Evolutionary conservation across 2,329 filamentous ascomycete species (phyloP).

Genomic region (Akanthomyces muscarius): DNA sequence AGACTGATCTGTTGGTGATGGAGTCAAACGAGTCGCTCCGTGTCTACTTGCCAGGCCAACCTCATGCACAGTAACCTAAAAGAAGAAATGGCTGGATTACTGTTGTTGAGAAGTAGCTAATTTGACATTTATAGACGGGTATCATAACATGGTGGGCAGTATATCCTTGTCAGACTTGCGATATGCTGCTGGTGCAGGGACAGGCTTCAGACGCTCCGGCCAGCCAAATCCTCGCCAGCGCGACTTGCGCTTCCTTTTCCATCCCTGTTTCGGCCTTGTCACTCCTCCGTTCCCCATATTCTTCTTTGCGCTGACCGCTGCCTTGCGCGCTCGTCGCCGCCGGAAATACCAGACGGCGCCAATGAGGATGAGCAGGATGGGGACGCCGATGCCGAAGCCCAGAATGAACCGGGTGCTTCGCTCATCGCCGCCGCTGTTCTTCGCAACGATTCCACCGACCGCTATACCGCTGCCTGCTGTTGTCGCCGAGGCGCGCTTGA

Average conservation of each 20-base stretch:
- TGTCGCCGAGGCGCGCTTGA: neutral
- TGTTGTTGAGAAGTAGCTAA: too few species aligned
- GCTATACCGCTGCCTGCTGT: constrained; percentile 6
- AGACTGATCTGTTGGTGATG: too few species aligned
- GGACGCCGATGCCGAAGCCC: constrained; percentile 14
- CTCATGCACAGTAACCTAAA: too few species aligned
- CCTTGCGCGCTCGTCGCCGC: neutral
- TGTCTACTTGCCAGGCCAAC: too few species aligned
- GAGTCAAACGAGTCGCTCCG: too few species aligned
- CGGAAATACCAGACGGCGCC: constrained; percentile 7
- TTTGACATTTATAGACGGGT: too few species aligned
- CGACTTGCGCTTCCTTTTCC: neutral
- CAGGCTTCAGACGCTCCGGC: constrained; percentile 7
- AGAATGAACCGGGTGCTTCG: constrained; percentile 9
- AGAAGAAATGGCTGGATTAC: too few species aligned
- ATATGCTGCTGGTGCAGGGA: constrained; percentile 1
- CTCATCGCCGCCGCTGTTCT: neutral
- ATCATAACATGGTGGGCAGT: neutral
- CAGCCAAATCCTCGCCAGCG: neutral
- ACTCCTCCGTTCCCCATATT: neutral
- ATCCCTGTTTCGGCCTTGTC: neutral
- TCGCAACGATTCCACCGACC: neutral
- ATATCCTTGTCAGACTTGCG: neutral
- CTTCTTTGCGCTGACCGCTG: neutral
- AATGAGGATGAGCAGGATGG: constrained; percentile 7